phyloP scores from a whole-genome alignment of 2,329 filamentous ascomycete genomes.

The Orbilia blumenaviensis region DNA sequence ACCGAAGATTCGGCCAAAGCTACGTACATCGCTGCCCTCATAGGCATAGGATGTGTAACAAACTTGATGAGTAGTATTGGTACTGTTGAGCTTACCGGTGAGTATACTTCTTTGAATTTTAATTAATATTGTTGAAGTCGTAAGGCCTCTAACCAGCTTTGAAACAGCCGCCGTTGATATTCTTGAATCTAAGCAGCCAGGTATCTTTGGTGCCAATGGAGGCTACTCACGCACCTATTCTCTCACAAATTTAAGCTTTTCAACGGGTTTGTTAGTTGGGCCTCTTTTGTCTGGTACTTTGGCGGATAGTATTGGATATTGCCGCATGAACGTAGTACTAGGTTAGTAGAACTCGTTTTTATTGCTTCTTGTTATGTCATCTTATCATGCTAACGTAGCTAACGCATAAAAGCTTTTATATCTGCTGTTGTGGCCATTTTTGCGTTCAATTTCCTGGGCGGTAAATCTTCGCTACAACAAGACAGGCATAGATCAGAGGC shows the following conservation, averaged over 20 bases:
- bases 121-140: background rate
- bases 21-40: conserved; percentile 56
- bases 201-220: conserved; percentile 58
- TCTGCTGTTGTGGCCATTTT: background rate
- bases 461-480: background rate
- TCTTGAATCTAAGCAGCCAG: conserved; percentile 54
- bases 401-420: background rate
- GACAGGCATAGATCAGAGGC: background rate
- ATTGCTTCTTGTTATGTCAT: background rate
- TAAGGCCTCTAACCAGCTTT: background rate
- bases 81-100: conserved; percentile 59
- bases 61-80: conserved; percentile 58
- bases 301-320: conserved; percentile 8
- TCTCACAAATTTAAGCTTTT: conserved; percentile 57
- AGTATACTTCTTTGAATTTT: conserved; percentile 12
- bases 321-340: background rate
- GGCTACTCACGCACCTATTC: conserved; percentile 57
- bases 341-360: background rate
- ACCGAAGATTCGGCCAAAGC: conserved; percentile 52
- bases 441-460: background rate
- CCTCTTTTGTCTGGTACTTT: conserved; percentile 41
- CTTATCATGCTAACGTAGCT: background rate
- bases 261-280: conserved; percentile 55
- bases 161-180: conserved; percentile 42
- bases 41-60: conserved; percentile 56